phyloP scores from a whole-genome alignment of 768 basidiomycete species.

The Chalciporus sphaerocephalus region DNA sequence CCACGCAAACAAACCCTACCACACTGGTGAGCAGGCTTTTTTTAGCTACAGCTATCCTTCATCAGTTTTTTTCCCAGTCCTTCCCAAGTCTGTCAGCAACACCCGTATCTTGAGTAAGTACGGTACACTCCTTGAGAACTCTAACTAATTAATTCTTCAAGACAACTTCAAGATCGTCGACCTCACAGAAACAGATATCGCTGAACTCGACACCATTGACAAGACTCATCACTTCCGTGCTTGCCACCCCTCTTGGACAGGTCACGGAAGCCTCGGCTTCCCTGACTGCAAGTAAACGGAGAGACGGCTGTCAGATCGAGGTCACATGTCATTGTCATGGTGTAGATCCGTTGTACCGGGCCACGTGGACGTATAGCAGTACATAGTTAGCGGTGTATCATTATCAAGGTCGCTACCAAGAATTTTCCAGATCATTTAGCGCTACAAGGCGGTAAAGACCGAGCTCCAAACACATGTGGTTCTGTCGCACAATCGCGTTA shows the following conservation, averaged over 20 bases:
- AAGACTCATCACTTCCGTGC: constrained; percentile 57
- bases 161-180: constrained; percentile 58
- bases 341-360: not conserved
- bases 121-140: not conserved
- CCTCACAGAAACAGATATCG: constrained; percentile 55
- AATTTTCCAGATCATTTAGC: not conserved
- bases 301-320: not conserved
- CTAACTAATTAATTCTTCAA: constrained; percentile 16
- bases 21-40: constrained; percentile 37
- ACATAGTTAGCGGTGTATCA: not conserved
- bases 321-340: not conserved
- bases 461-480: not conserved
- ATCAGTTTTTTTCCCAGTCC: constrained; percentile 34
- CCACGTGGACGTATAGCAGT: constrained; percentile 1
- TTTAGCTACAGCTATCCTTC: not conserved
- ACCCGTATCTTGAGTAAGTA: constrained; percentile 50
- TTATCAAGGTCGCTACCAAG: not conserved
- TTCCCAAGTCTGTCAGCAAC: constrained; percentile 72
- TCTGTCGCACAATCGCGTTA: constrained; percentile 3
- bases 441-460: not conserved
- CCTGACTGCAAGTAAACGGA: constrained; percentile 38
- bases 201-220: constrained; percentile 51
- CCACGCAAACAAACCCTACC: constrained; percentile 60
- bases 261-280: constrained; percentile 59
- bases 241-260: constrained; percentile 59